Evolutionary conservation across 805 yeast genomes (phyloP), one percentile per base, ranked within the genome.

Genomic region (Cyberlindnera petersonii): DNA sequence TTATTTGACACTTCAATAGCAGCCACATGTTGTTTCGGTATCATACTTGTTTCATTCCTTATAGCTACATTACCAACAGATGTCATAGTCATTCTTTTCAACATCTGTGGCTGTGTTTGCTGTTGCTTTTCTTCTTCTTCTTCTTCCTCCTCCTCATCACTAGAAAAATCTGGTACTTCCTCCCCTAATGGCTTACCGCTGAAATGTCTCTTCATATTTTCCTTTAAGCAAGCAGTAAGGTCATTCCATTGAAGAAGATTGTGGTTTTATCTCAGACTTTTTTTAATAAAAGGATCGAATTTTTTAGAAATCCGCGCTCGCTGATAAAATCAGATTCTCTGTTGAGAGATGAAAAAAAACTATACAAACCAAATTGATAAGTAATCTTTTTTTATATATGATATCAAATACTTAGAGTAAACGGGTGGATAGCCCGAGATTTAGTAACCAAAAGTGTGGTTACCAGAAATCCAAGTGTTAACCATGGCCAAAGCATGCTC

Each of bases 381-480:
- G n/a, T n/a, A n/a, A n/a, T n/a, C n/a, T n/a, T n/a, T n/a, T n/a
- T n/a, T n/a, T n/a, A n/a, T n/a, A n/a, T n/a, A n/a, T n/a, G n/a
- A n/a, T n/a, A n/a, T n/a, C n/a, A n/a, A n/a, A n/a, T n/a, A n/a
- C n/a, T n/a, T n/a, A n/a, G n/a, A n/a, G n/a, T n/a, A n/a, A n/a
- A n/a, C n/a, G n/a, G n/a, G n/a, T n/a, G n/a, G n/a, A n/a, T n/a
- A n/a, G n/a, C n/a, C n/a, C n/a, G 15, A 16, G 10, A 4, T 4
- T 20, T 29, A 44, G 28, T 43, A 36, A 3, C 50, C 50, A 34
- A 41, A 48, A 4, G 49, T 42, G 31, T 49, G 53, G 19, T 57
- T 52, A 28, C 86, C 87, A 30, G 69, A 44, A 21, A 86, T 60
- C 95, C 96, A 86, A 49, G 77, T 67, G 64, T 83, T 79, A 16